These are phyloP conservation scores for Verticillium zaregamsianum DNA, from an alignment of 2,329 filamentous ascomycete species.

Conservation along the genomic window DNA sequence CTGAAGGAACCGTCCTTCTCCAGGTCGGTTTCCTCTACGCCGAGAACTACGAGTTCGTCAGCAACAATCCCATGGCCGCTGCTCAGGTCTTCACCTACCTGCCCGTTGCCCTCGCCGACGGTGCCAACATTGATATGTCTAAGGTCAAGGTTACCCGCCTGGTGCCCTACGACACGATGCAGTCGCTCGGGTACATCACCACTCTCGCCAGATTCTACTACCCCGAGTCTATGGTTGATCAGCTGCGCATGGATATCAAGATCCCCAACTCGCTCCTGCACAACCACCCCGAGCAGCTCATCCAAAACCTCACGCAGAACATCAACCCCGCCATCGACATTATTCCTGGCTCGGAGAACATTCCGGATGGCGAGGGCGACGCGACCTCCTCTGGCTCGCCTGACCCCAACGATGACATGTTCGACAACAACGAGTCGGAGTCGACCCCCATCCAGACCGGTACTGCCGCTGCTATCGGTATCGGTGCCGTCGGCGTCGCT, in stretches of 20 bases:
- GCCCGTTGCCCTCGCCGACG: conserved; percentile 65
- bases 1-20: conserved; percentile 65
- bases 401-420: conserved; percentile 27
- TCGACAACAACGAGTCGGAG: conserved; percentile 38
- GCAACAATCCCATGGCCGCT: conserved; percentile 64
- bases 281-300: conserved; percentile 61
- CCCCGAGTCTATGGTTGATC: conserved; percentile 63
- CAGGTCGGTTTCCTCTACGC: conserved; percentile 80
- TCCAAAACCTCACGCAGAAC: conserved; percentile 69
- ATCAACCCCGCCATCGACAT: conserved; percentile 83
- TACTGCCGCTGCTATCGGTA: conserved; percentile 65
- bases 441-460: conserved; percentile 57
- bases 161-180: conserved; percentile 69
- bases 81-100: conserved; percentile 81
- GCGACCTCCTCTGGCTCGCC: conserved; percentile 20
- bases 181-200: conserved; percentile 70
- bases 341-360: conserved; percentile 38
- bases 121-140: conserved; percentile 48
- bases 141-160: conserved; percentile 67
- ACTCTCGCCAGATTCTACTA: conserved; percentile 69
- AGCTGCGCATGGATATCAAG: conserved; percentile 64
- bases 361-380: conserved; percentile 32
- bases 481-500: conserved; percentile 73
- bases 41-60: conserved; percentile 82
- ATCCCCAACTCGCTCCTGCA: conserved; percentile 72